These are phyloP conservation scores for Botrytis cinerea DNA, from an alignment of 2,329 filamentous ascomycete genomes.

Conservation along the genomic window DNA sequence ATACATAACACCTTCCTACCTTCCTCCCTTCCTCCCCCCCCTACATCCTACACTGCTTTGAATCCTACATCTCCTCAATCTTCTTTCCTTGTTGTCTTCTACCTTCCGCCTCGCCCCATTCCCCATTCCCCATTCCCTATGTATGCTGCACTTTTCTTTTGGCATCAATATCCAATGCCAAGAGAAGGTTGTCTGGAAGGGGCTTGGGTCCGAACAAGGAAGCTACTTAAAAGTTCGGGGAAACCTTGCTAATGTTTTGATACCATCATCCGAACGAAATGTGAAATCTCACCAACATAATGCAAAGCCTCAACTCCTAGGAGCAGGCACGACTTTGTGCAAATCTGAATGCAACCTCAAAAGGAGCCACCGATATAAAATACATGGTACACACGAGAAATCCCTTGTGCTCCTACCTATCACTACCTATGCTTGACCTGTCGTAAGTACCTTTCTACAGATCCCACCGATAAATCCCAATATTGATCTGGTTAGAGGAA, in stretches of 20 bases:
- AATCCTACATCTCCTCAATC: not conserved
- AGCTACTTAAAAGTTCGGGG: conserved; percentile 13
- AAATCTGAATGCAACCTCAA: not conserved
- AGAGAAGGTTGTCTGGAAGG: not conserved
- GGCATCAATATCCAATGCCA: not conserved
- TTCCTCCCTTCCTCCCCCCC: too few species aligned
- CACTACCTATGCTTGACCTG: not conserved
- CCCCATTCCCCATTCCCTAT: not conserved
- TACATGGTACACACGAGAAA: not conserved
- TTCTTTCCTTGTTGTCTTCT: not conserved
- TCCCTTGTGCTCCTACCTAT: not conserved
- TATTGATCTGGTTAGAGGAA: not conserved
- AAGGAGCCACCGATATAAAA: not conserved
- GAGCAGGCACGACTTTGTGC: conserved; percentile 1
- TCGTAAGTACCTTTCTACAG: not conserved
- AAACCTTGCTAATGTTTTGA: conserved; percentile 15
- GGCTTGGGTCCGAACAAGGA: conserved; percentile 9
- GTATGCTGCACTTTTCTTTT: not conserved
- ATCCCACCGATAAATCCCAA: not conserved
- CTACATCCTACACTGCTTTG: not conserved
- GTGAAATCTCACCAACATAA: conserved; percentile 3
- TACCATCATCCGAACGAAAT: not conserved
- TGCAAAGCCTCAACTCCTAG: not conserved
- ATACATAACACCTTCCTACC: not conserved
- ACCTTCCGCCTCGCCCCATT: too few species aligned